Evolutionary conservation across 2,329 filamentous ascomycete genomes (phyloP), one percentile per base, ranked within the genome.

Genomic region (Botryotinia narcissicola): DNA sequence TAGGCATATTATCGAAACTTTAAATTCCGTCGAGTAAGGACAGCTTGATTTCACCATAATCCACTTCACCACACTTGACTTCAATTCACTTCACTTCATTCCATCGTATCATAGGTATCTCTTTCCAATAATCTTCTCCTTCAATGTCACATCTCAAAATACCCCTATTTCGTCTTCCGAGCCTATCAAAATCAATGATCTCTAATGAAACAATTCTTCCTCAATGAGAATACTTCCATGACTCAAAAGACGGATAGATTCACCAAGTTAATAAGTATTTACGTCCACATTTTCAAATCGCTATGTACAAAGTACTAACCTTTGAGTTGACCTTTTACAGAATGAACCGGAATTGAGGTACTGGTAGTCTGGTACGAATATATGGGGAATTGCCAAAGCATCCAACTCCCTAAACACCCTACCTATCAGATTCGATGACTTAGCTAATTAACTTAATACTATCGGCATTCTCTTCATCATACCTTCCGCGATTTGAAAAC

Each of bases 111-210:
- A 37, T 35, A 35, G 35, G 5, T 25, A 25, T 20, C 60, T 20
- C 61, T 42, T 22, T 63, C 16, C 40, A 10, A 12, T 22, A n/a
- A 44, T 42, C 12, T 25, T 61, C 22, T 40, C 60, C 12, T 61
- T 16, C 12, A 25, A 35, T n/a, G n/a, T 61, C 46, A 12, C 25
- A 40, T 42, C 14, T n/a, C 22, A 9, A 22, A 61, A 40, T 22
- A 54, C 61, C 37, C 61, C 61, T 63, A 63, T 63, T n/a, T 63
- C 25, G 61, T 44, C 40, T 63, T 42, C 61, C 61, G 61, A 63
- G n/a, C 61, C 37, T 44, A 63, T 40, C 40, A 44, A 63, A 29
- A 29, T 29, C 25, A 20, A n/a, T 10, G 16, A 44, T 63, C 16
- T 44, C 37, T 44, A 4, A 44, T 44, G 37, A 44, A 29, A 63